phyloP scores from a whole-genome alignment of 2,329 filamentous ascomycete genomes.

The Nothomitra cinnamomea region DNA sequence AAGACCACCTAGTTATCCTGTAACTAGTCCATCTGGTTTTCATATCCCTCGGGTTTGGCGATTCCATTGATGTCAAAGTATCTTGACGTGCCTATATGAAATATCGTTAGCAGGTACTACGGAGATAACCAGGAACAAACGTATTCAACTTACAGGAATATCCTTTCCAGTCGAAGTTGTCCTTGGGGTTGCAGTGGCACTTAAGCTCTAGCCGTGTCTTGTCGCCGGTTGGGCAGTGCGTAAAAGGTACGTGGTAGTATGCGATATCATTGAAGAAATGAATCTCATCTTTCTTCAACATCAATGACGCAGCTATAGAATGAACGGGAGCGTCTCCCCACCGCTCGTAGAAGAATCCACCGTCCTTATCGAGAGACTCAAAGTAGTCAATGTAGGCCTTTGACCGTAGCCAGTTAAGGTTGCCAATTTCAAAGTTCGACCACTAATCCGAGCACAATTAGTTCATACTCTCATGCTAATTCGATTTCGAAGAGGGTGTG shows the following conservation, averaged over 20 bases:
- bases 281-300: slow-evolving; percentile 83
- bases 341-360: slow-evolving; percentile 97
- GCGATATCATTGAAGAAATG: slow-evolving; percentile 99
- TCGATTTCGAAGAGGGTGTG: neutral
- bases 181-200: slow-evolving; percentile 85
- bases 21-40: slow-evolving; percentile 20
- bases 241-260: slow-evolving; percentile 96
- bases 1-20: neutral
- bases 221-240: slow-evolving; percentile 88
- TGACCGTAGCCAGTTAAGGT: slow-evolving; percentile 82
- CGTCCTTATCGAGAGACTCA: slow-evolving; percentile 68
- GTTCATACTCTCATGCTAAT: neutral
- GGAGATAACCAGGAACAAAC: neutral
- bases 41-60: slow-evolving; percentile 71
- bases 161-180: slow-evolving; percentile 99
- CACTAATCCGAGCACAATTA: slow-evolving; percentile 41
- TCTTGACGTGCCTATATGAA: slow-evolving; percentile 52
- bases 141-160: slow-evolving; percentile 65
- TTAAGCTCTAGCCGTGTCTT: slow-evolving; percentile 67
- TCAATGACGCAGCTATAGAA: slow-evolving; percentile 79
- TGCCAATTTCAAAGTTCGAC: slow-evolving; percentile 98
- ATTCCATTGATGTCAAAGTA: slow-evolving; percentile 73
- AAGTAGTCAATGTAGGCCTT: slow-evolving; percentile 85
- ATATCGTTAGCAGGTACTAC: slow-evolving; percentile 10
- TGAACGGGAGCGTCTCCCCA: slow-evolving; percentile 97